Evolutionary conservation across 1,139 yeast genomes (phyloP), one percentile per base, ranked within the genome.

Genomic region (Hyphopichia burtonii): DNA sequence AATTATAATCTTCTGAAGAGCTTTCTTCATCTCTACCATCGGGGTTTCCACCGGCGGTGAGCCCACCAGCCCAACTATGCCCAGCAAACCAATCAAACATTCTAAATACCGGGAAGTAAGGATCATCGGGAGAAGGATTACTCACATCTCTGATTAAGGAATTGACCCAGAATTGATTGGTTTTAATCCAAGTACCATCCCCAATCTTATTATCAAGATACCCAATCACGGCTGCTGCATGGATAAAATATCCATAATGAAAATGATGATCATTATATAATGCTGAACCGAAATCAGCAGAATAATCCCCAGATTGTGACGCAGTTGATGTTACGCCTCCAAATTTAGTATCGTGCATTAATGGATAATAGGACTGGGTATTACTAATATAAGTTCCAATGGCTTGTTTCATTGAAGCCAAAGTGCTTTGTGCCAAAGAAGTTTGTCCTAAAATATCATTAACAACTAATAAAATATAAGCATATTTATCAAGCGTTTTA

Each of bases 201-300:
- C 81, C 81, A 17, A 58, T 49, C 44, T 71, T 65, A 15, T 61
- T 52, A 58, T 83, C 87, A 18, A 80, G 70, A 44, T 74, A 65
- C n/a, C 81, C 86, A 37, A 82, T 65, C 34, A 80, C 70, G 3
- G 87, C 86, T 7, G 86, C 86, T 7, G 86, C 79, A 50, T 81
- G 85, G 40, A 82, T 68, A 51, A 72, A 71, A 60, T 82, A 82
- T 12, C 86, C 86, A 54, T 79, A 82, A 53, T 82, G 86, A 73
- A 81, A 82, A 56, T 82, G 86, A 53, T 56, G 93, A 59, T 86
- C 93, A 52, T 85, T 86, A 63, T 86, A 86, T 63, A 76, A 81
- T 14, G 84, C 75, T 50, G 81, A 68, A 23, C 93, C 94, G 57
- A 65, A 86, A 41, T 64, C 69, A 31, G 61, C 60, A 31, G 59